These are phyloP conservation scores for Trypanosoma lewisi DNA, from an alignment of 208 protist genomes.

Conservation along the genomic window DNA sequence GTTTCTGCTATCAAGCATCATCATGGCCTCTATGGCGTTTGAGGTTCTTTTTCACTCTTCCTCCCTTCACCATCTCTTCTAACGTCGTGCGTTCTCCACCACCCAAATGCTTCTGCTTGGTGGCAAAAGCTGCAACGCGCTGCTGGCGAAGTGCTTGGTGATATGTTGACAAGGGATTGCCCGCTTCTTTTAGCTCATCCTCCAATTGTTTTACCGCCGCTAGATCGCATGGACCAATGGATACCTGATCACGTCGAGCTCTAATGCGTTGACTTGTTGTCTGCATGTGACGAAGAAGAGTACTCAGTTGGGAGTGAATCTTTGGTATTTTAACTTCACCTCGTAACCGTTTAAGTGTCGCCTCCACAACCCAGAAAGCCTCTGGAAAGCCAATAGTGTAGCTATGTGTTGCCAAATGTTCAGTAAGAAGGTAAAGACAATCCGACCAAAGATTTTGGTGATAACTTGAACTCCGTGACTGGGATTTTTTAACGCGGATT, in stretches of 20 bases:
- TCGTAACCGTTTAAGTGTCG: constrained; percentile 82
- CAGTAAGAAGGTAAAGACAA: constrained; percentile 84
- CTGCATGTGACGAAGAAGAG: constrained; percentile 77
- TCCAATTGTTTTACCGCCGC: constrained; percentile 78
- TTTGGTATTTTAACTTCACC: constrained; percentile 82
- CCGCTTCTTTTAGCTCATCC: constrained; percentile 54
- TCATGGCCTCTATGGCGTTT: constrained; percentile 31
- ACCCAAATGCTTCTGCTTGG: constrained; percentile 52
- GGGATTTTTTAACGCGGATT: constrained; percentile 89
- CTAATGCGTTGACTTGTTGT: constrained; percentile 60
- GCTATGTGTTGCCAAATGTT: constrained; percentile 83
- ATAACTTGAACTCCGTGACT: constrained; percentile 68
- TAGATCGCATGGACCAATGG: constrained; percentile 81
- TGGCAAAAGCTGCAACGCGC: constrained; percentile 65
- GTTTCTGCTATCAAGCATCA: constrained; percentile 4
- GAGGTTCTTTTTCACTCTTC: constrained; percentile 28
- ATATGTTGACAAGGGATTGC: constrained; percentile 60
- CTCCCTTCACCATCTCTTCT: constrained; percentile 48
- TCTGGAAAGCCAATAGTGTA: constrained; percentile 93
- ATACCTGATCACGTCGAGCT: constrained; percentile 66
- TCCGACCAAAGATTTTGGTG: constrained; percentile 76
- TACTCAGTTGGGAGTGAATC: constrained; percentile 70
- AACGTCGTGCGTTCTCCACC: constrained; percentile 74
- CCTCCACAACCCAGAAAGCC: constrained; percentile 85
- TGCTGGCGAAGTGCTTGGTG: constrained; percentile 74